phyloP scores from a whole-genome alignment of 129 eudicot species.

The Rutidosis leptorrhynchoides region DNA sequence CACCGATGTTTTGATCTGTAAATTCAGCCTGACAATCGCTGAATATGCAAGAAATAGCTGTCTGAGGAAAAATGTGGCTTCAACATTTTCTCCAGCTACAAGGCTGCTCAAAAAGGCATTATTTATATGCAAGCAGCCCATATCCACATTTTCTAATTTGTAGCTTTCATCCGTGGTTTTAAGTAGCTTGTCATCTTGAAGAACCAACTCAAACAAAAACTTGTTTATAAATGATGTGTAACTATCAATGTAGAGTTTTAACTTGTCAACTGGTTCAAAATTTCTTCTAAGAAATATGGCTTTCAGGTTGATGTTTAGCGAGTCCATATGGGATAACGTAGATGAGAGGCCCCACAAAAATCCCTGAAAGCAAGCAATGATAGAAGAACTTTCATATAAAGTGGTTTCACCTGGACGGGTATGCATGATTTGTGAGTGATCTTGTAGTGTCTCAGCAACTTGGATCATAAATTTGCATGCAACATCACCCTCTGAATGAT shows the following conservation, averaged over 20 bases:
- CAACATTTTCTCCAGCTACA: constrained; percentile 59
- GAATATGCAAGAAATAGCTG: constrained; percentile 68
- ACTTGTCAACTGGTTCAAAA: constrained; percentile 37
- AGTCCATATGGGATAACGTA: constrained; percentile 39
- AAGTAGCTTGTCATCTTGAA: constrained; percentile 37
- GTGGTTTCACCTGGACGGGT: constrained; percentile 21
- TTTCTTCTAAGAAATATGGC: constrained; percentile 35
- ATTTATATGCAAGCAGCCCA: constrained; percentile 24
- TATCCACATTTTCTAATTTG: constrained; percentile 27
- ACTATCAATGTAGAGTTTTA: constrained; percentile 40
- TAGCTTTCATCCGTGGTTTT: constrained; percentile 23
- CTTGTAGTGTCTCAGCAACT: constrained; percentile 44
- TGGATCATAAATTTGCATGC: constrained; percentile 33
- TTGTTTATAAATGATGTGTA: constrained; percentile 38
- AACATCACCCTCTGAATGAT: constrained; percentile 20
- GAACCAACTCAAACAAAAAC: constrained; percentile 40
- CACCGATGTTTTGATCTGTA: constrained; percentile 41
- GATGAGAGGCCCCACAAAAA: constrained; percentile 73
- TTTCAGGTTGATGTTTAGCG: constrained; percentile 26
- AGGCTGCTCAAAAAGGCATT: constrained; percentile 36
- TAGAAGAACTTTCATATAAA: constrained; percentile 37
- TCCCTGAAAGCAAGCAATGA: constrained; percentile 66
- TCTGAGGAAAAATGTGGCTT: constrained; percentile 55
- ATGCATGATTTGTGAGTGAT: constrained; percentile 32
- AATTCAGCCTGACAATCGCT: constrained; percentile 51